Evolutionary conservation across 176 grass and related monocot genomes (phyloP).

Genomic region (Thinopyrum elongatum): DNA sequence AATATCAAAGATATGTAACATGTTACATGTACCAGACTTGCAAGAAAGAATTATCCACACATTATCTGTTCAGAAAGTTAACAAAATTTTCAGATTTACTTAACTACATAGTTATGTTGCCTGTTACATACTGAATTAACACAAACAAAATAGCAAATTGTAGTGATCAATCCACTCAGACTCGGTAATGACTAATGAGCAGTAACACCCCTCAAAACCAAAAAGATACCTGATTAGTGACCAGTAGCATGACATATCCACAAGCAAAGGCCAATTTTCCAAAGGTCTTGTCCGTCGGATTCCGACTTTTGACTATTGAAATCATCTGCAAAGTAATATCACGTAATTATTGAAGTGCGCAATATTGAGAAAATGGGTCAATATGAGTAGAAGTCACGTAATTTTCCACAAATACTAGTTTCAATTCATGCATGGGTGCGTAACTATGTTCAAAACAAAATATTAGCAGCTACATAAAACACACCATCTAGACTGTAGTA

Average conservation of each 20-base stretch:
- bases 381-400: background rate
- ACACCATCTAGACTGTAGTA: background rate
- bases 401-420: background rate
- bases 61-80: background rate
- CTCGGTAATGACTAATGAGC: background rate
- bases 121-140: background rate
- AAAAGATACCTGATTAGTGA: constrained; percentile 39
- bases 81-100: background rate
- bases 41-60: no score
- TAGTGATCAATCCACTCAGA: background rate
- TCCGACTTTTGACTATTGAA: constrained; percentile 55
- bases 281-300: constrained; percentile 50
- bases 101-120: background rate
- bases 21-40: background rate
- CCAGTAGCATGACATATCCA: constrained; percentile 57
- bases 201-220: background rate
- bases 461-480: background rate
- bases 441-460: background rate
- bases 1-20: background rate
- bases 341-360: constrained; percentile 12
- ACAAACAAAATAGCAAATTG: background rate
- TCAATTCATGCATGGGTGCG: background rate
- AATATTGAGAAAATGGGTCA: constrained; percentile 14
- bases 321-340: constrained; percentile 40
- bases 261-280: constrained; percentile 51